A percentile compares a stretch with the other conserved stretches of the same genome.
Conservation (phyloP, 2,329 filamentous ascomycete genomes). For the Pezizomycotina sp. region DNA sequence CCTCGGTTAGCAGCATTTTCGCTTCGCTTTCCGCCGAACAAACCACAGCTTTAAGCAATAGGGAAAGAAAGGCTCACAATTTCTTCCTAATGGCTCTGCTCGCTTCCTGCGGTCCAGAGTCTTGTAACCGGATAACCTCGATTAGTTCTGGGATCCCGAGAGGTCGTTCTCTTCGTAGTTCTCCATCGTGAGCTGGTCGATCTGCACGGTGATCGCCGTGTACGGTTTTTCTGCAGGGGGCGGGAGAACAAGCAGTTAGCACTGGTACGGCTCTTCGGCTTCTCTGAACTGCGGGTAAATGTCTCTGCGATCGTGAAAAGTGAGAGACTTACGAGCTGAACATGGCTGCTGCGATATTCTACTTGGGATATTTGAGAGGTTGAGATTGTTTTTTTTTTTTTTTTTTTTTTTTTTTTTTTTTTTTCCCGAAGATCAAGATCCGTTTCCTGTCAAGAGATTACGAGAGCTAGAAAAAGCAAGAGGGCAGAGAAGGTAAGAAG, state of each 20-base stretch:
- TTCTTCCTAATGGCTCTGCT: conserved; percentile 91
- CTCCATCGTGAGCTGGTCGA: conserved; percentile 82
- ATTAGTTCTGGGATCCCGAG: conserved; percentile 86
- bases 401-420: too few relatives aligned
- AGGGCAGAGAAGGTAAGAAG: too few relatives aligned
- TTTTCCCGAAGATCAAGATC: too few relatives aligned
- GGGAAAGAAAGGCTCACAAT: conserved; percentile 39
- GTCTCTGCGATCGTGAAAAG: too few relatives aligned
- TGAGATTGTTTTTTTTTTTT: too few relatives aligned
- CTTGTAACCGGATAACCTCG: conserved; percentile 81
- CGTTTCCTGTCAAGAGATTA: too few relatives aligned
- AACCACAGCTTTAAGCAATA: neutral
- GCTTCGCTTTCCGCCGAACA: conserved; percentile 3
- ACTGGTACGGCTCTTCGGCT: too few relatives aligned
- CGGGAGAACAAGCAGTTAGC: conserved; percentile 30
- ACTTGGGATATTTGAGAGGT: too few relatives aligned
- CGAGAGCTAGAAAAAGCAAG: too few relatives aligned
- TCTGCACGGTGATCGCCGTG: conserved; percentile 78
- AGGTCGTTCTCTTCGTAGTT: conserved; percentile 80
- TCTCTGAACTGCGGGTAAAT: too few relatives aligned
- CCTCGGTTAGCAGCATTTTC: conserved; percentile 1
- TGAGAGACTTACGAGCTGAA: too few relatives aligned
- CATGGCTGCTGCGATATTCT: too few relatives aligned
- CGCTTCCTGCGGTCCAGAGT: conserved; percentile 71
- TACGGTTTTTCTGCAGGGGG: conserved; percentile 92